Conservation (phyloP, 2,329 filamentous ascomycete genomes). For the Xylaria sp. region DNA sequence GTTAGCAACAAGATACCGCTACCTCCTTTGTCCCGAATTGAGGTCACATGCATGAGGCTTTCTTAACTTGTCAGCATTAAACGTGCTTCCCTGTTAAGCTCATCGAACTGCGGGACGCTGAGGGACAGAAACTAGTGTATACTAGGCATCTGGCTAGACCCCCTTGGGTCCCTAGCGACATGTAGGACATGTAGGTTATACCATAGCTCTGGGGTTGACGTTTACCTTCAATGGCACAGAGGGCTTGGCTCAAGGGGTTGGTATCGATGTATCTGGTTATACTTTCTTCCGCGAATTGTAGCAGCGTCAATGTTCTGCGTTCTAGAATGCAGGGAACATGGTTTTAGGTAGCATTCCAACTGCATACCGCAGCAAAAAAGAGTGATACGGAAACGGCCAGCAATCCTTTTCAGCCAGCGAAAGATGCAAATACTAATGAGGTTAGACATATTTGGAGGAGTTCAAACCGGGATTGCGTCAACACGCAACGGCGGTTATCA, state of each 20-base stretch:
- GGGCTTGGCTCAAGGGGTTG: neutral
- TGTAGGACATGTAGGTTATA: too few species aligned
- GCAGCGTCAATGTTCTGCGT: neutral
- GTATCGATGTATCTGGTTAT: neutral
- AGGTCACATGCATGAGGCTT: conserved; percentile 34
- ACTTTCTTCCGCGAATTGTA: neutral
- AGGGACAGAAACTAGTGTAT: conserved; percentile 12
- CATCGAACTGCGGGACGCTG: conserved; percentile 18
- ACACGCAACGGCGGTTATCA: neutral
- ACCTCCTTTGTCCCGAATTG: conserved; percentile 23
- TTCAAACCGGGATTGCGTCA: conserved; percentile 32
- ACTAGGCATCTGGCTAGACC: conserved; percentile 12
- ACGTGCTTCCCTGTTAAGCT: conserved; percentile 20
- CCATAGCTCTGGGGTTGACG: conserved; percentile 4
- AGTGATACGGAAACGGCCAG: neutral
- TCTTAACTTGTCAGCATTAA: conserved; percentile 26
- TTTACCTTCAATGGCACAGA: conserved; percentile 2
- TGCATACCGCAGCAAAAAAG: neutral
- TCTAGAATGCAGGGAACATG: neutral
- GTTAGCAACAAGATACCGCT: conserved; percentile 3
- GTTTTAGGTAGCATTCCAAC: neutral
- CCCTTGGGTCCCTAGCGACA: neutral
- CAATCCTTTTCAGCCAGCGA: conserved; percentile 5
- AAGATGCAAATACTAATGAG: conserved; percentile 7
- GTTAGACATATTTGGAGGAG: conserved; percentile 16